phyloP scores from a whole-genome alignment of 2,329 filamentous ascomycete species.

The Graphilbum fragrans region DNA sequence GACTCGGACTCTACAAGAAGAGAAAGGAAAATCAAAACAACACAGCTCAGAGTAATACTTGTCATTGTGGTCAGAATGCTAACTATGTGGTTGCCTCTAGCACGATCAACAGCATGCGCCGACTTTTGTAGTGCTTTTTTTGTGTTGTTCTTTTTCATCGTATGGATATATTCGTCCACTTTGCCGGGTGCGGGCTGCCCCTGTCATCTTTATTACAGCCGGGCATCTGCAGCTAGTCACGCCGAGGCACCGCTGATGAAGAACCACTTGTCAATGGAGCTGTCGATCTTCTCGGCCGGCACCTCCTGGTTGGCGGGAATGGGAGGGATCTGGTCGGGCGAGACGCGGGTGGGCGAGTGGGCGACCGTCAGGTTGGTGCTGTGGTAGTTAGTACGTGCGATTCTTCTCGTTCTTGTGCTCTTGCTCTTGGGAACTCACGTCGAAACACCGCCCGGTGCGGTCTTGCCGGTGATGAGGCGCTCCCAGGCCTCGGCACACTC shows the following conservation, averaged over 20 bases:
- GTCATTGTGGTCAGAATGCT: too few species aligned
- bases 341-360: constrained; percentile 61
- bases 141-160: background rate
- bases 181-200: background rate
- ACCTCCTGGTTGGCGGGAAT: constrained; percentile 74
- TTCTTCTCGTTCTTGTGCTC: too few species aligned
- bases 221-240: constrained; percentile 27
- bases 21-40: too few species aligned
- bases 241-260: constrained; percentile 96
- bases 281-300: constrained; percentile 77
- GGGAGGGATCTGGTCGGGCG: constrained; percentile 56
- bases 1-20: too few species aligned
- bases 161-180: too few species aligned
- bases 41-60: too few species aligned
- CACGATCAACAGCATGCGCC: too few species aligned
- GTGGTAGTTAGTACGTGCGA: constrained; percentile 22
- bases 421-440: constrained; percentile 67
- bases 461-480: constrained; percentile 86
- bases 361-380: constrained; percentile 72
- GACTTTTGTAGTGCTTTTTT: constrained; percentile 1
- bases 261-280: constrained; percentile 99
- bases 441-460: constrained; percentile 61
- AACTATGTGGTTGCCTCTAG: too few species aligned
- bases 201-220: too few species aligned
- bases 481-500: constrained; percentile 98